Evolutionary conservation across 1,284 basidiomycete species (phyloP), one percentile per base, ranked within the genome.

Genomic region (Xerocomus minutiporus): DNA sequence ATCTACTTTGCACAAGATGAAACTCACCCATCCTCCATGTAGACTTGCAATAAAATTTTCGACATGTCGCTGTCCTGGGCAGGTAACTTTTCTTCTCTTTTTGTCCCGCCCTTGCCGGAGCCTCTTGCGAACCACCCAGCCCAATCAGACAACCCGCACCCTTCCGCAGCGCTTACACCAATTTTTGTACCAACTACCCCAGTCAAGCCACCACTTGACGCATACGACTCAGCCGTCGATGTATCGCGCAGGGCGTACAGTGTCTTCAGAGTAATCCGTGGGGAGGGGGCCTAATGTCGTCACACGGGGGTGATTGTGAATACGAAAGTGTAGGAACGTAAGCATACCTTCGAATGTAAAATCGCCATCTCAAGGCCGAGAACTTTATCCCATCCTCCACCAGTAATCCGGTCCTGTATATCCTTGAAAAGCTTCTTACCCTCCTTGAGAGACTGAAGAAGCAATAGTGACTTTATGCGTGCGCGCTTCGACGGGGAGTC

Each of bases 211-310:
- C 28, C 83, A 81, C 44, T 90, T 78, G 9, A 85, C 78, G 66
- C 91, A 70, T 93, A 94, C 1, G 83, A 79, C 66, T 94, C 91
- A 1, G 91, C 90, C 1, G 88, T 87, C 0, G 80, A 72, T 0
- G 82, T 75, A 67, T 96, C 93, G 38, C 79, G 79, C 4, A 95
- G 71, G 23, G 82, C 79, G 56, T 84, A 77, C 8, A 97, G 80
- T 1, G 81, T 75, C 7, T 79, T 71, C 1, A 96, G 77, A 0
- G 88, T 88, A 26, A 76, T 73, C 7, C 75, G 79, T 61, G 92
- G 83, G 44, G 86, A 75, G 11, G 78, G 79, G 5, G 84, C 77
- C 86, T 91, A 47, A 35, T 17, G 4, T 43, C 17, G 12, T 38
- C 15, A 23, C 32, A 23, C 17, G 15, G 3, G n/a, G 25, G 4